Evolutionary conservation across 331 rosid genomes (phyloP), one percentile per base, ranked within the genome.

Genomic region (Stylosanthes scabra): DNA sequence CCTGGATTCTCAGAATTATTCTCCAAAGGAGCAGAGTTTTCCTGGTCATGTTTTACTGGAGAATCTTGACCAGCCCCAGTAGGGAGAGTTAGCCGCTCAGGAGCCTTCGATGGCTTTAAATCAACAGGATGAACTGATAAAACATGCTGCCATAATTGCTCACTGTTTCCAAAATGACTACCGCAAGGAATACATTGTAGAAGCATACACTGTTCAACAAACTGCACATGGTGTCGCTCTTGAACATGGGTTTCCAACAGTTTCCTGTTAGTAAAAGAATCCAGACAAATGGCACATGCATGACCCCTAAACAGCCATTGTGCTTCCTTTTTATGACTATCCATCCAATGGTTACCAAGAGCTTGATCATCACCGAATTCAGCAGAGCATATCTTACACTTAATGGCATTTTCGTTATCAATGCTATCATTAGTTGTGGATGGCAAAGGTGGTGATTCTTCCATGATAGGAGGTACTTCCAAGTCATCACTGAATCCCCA

Each of bases 121-220:
- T 87, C 88, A 59, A 56, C 83, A 57, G 83, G 90, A 74, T 92
- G 99, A 79, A 64, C 85, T 16, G 97, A 76, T 70, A 90, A 80
- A 75, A 92, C 99, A 82, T 95, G 99, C 68, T 81, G 75, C 99
- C 97, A 92, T 82, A 95, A 81, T 74, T 95, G 85, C 9, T 95
- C 98, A 13, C 78, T 69, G 72, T 88, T 87, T 73, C 99, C 99
- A 72, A 95, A 90, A 82, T 92, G 97, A 74, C 92, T 89, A 47
- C 99, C 87, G 75, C 99, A 95, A 70, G 97, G 96, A 81, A 95
- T 95, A 72, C 99, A 95, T 75, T 90, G 99, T 73, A 92, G 86
- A 84, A 95, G 99, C 97, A 92, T 84, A 83, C 99, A 92, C 42
- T 95, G 99, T 81, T 95, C 98, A 47, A 90, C 98, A 82, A 95